Base-by-base conservation (phyloP, 2,329 filamentous ascomycete species). In the Fusarium sp. region DNA sequence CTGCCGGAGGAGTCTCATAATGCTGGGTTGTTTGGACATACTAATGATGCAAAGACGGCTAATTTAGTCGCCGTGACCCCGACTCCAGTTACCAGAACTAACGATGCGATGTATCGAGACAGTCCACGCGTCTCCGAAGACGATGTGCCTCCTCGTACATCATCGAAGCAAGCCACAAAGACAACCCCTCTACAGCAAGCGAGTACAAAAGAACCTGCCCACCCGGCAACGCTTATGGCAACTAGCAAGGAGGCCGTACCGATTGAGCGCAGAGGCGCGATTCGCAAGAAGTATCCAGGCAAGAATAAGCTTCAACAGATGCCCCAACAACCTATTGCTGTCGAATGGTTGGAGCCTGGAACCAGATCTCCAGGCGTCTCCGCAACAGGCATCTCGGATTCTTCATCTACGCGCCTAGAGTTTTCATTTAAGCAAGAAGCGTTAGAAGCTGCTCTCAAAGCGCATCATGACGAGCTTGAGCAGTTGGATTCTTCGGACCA, bases 121-220 rank as follows among this genome's bases (percentile, higher is more conserved):
- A 63, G 59, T 7, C 60, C 67, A 3, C 53, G 27, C 4, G 46
- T 72, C 13, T 68, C 64, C 3, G 39, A 69, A 2, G 63, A 70
- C 3, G 54, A 66, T 6, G 56, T 73, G 1, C 70, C 71, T 31
- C 70, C 65, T 27, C 67, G 71, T 2, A 70, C 61, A 13, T 75
- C 71, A 1, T 74, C 73, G 7, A 71, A 62, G 43, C 58, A 47
- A 25, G 46, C 23, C 23, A 25, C 23, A 39, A 17, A 29, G 35
- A 4, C 21, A 32, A 51, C 41, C 32, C 41, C 41, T 3, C 3
- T 36, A 3, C 17, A 43, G 11, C 27, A 23, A 55, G 10, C 19
- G 21, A 36, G 33, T 27, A 10, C 11, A 8, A 39, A 53, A 4
- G 36, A 49, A 11, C 19, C 17, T 5, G 9, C 29, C 17, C 36